Base-by-base conservation (phyloP, 768 basidiomycete species). In the Dacryopinax spathularia region DNA sequence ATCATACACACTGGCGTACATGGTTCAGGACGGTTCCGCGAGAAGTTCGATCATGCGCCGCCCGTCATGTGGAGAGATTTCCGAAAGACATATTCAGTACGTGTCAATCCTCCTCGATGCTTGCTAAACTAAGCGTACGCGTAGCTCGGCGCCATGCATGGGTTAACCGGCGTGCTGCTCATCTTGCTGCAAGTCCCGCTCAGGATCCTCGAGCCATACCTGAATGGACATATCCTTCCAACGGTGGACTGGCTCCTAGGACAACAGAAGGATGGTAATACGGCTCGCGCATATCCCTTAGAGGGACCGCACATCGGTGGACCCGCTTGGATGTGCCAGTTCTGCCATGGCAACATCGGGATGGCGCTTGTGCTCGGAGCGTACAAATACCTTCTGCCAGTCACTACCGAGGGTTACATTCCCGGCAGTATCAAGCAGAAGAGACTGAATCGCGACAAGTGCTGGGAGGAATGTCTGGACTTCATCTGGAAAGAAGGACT, bases 1-100 rank as follows among this genome's bases (percentile, higher is more conserved):
- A 56, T 56, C 25, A 56, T 56, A 27, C 48, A 56, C 31, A 56
- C 48, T 31, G 48, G 48, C 3, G 48, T 56, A 29, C 48, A 56
- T 18, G 48, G 48, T 3, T 56, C 48, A 5, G 48, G 48, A 27
- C 48, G 48, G 25, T 56, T 56, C 29, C 48, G 48, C 48, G 48
- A 56, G 31, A 3, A 56, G 29, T 56, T 27, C 20, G 48, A 29
- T 15, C 48, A 56, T 29, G 48, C 48, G 25, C 48, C 48, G 9
- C 48, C 48, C 15, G 20, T 56, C 48, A 56, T 56, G 48, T 56
- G 48, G 48, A 25, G 48, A 29, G 48, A 56, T 56, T 56, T 56
- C 48, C 48, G 48, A 6, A 3, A 18, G 5, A 27, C 48, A 25
- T 56, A 27, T 56, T 22, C 13, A 6, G 48, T 56, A 29, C 12